Percentiles rank a stretch among this genome's conserved stretches.
phyloP scores from a whole-genome alignment of 129 eudicot genomes.

The Scalesia atractyloides region DNA sequence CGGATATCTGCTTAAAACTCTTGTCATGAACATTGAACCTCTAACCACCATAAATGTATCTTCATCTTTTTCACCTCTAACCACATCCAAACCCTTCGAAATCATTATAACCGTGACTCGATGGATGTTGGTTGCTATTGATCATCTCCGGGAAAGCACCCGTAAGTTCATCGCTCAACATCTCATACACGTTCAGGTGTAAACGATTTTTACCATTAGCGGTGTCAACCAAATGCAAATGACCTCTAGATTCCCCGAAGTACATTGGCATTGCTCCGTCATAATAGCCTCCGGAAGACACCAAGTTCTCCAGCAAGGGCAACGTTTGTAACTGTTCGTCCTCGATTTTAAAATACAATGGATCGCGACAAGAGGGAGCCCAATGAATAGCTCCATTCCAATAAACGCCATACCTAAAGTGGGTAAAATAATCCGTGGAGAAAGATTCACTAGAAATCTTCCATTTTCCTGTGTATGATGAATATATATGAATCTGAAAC shows the following conservation, averaged over 20 bases:
- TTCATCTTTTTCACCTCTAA: background rate
- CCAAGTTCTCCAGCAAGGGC: background rate
- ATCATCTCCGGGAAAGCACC: background rate
- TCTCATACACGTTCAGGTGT: background rate
- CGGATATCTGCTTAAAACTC: background rate
- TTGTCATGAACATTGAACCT: background rate
- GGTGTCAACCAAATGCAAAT: background rate
- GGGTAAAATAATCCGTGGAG: background rate
- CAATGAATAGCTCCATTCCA: background rate
- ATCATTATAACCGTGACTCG: background rate
- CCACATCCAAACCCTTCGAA: background rate
- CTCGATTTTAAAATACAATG: background rate
- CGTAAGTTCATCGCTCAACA: background rate
- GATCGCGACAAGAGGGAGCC: background rate
- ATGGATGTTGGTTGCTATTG: background rate
- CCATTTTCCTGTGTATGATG: background rate
- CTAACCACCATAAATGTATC: background rate
- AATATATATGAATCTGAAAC: conserved; percentile 10
- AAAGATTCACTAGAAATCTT: background rate
- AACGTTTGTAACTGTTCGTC: background rate
- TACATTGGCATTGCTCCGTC: background rate
- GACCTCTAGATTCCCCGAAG: background rate
- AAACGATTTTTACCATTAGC: background rate
- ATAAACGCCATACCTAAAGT: background rate
- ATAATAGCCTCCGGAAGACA: background rate